phyloP scores from a whole-genome alignment of 371 early-diverging fungal species.

The Mucor saturninus region DNA sequence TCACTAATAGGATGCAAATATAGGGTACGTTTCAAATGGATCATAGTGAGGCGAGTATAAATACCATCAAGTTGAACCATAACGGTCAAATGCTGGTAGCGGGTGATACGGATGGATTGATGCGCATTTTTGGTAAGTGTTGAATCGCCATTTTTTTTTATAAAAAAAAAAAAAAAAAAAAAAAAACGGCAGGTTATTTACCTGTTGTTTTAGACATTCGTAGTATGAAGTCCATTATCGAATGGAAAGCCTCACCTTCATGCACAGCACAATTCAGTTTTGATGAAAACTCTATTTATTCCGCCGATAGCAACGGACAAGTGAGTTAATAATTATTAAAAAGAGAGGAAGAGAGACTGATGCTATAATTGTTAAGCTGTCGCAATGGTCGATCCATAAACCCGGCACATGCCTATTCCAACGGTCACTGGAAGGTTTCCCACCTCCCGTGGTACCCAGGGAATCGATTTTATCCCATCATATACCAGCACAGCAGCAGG shows the following conservation, averaged over 20 bases:
- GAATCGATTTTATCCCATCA: slow-evolving; percentile 5
- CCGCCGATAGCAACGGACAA: slow-evolving; percentile 54
- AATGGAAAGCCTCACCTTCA: slow-evolving; percentile 57
- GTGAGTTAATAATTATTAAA: slow-evolving; percentile 21
- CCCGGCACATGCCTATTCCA: slow-evolving; percentile 47
- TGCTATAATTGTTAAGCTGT: slow-evolving; percentile 23
- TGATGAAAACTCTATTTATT: slow-evolving; percentile 68
- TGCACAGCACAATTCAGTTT: slow-evolving; percentile 69
- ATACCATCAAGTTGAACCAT: slow-evolving; percentile 65
- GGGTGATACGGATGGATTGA: slow-evolving; percentile 58
- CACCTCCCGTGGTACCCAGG: slow-evolving; percentile 31
- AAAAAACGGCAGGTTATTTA: too few relatives aligned
- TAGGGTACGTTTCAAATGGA: slow-evolving; percentile 40
- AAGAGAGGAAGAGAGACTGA: not conserved
- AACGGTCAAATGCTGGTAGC: slow-evolving; percentile 70
- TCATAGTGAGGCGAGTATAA: slow-evolving; percentile 45
- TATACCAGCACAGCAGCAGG: slow-evolving; percentile 12
- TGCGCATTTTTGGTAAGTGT: slow-evolving; percentile 60
- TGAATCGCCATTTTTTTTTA: not conserved
- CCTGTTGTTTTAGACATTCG: slow-evolving; percentile 47
- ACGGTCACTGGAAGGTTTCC: slow-evolving; percentile 43
- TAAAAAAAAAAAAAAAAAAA: too few relatives aligned
- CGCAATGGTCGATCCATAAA: slow-evolving; percentile 64
- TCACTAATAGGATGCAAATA: too few relatives aligned
- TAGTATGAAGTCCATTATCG: slow-evolving; percentile 62